Conservation (phyloP, 805 yeast genomes). For the Saccharomycopsis microspora region DNA sequence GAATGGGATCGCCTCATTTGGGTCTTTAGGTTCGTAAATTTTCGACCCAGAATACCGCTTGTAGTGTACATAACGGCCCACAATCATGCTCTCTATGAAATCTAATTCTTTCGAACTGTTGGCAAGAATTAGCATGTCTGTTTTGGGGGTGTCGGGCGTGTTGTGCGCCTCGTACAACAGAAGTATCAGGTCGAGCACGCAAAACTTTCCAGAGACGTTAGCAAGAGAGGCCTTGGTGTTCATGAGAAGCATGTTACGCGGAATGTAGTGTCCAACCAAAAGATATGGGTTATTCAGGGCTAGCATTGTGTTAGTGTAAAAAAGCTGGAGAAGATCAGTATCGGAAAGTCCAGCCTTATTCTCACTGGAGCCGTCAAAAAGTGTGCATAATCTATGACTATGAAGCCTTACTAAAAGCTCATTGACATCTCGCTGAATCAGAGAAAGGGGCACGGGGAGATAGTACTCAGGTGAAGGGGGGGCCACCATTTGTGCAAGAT, state of each 20-base stretch:
- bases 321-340: conserved; percentile 4
- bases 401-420: conserved; percentile 13
- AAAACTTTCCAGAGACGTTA: conserved; percentile 48
- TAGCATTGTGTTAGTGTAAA: conserved; percentile 7
- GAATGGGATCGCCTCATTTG: background rate
- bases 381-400: conserved; percentile 3
- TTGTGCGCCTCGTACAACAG: conserved; percentile 24
- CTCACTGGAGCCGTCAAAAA: background rate
- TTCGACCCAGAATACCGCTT: conserved; percentile 58
- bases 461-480: background rate
- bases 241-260: conserved; percentile 54
- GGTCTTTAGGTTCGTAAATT: conserved; percentile 30
- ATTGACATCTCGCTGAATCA: conserved; percentile 9
- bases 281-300: conserved; percentile 52
- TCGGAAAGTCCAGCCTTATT: background rate
- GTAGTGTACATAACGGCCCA: conserved; percentile 61
- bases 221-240: conserved; percentile 47
- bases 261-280: conserved; percentile 68
- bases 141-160: conserved; percentile 19
- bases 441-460: conserved; percentile 7
- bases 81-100: conserved; percentile 61
- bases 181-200: conserved; percentile 38
- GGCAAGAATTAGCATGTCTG: conserved; percentile 38
- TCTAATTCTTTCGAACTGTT: conserved; percentile 60
- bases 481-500: background rate